Evolutionary conservation across 2,329 filamentous ascomycete genomes (phyloP), one percentile per base, ranked within the genome.

Genomic region (Beauveria medogensis): DNA sequence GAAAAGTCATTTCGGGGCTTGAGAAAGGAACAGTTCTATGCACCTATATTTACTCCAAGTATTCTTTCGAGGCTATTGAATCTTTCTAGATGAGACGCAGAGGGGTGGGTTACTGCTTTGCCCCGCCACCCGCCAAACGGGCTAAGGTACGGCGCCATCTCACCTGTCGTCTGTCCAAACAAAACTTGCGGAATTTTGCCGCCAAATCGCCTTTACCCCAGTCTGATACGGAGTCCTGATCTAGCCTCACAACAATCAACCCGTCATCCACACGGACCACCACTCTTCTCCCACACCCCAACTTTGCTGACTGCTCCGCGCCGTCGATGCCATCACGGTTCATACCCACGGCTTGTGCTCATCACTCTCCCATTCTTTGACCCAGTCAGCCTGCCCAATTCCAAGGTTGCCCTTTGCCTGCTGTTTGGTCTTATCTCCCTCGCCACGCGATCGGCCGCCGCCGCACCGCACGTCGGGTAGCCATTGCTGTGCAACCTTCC

Each of bases 241-340:
- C 34, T 24, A 37, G 48, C 56, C 47, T 59, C 56, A 53, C 56
- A 46, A 59, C 48, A 59, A 51, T 58, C 55, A 51, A 58, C 30
- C 46, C 46, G 47, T 58, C 46, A 58, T 58, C 55, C 55, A 26
- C 48, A 28, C 24, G 34, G 34, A 14, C 34, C 34, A 37, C 34
- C 12, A 30, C 9, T 40, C 55, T n/a, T 26, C 10, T 9, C 12
- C 34, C 22, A 10, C 48, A 47, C 26, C 34, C 37, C 46, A 51
- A 34, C 40, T n/a, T 53, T 5, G 9, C 10, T 37, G 37, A 59
- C 56, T 41, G 47, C 48, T 12, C 48, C 40, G 40, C 48, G 40
- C 40, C 10, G 40, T 41, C 52, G 48, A 59, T 52, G 56, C 56
- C 26, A 59, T 53, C 56, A 26, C 56, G 18, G 47, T 26, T 40